These are phyloP conservation scores for Neophaeococcomyces aloes DNA, from an alignment of 2,329 filamentous ascomycete genomes.

Conservation along the genomic window DNA sequence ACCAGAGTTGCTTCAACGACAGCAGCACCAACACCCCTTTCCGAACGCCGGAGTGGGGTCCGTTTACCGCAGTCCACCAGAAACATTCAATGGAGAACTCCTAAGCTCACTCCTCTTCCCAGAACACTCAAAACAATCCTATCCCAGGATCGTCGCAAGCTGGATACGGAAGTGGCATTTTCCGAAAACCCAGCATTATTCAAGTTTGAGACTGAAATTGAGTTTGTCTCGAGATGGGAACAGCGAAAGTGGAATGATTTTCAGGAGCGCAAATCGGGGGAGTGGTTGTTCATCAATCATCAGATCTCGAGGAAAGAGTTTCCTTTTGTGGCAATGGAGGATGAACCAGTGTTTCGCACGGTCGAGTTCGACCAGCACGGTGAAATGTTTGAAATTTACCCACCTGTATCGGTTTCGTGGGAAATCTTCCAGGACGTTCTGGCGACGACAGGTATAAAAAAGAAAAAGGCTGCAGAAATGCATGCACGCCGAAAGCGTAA, in stretches of 20 bases:
- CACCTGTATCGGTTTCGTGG: slow-evolving; percentile 12
- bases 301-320: slow-evolving; percentile 9
- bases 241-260: slow-evolving; percentile 1
- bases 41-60: slow-evolving; percentile 5
- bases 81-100: not conserved
- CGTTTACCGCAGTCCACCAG: slow-evolving; percentile 15
- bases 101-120: slow-evolving; percentile 2
- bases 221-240: slow-evolving; percentile 8
- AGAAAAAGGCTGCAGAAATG: slow-evolving; percentile 5
- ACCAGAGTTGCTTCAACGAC: slow-evolving; percentile 16
- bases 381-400: slow-evolving; percentile 9
- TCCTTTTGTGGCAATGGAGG: slow-evolving; percentile 5
- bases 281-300: slow-evolving; percentile 18
- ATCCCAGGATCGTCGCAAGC: slow-evolving; percentile 2
- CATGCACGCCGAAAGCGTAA: not conserved
- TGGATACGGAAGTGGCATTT: not conserved
- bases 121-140: slow-evolving; percentile 7
- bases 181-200: not conserved
- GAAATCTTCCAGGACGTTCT: slow-evolving; percentile 8
- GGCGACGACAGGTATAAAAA: slow-evolving; percentile 7
- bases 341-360: slow-evolving; percentile 4
- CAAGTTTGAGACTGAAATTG: slow-evolving; percentile 1
- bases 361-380: slow-evolving; percentile 11
- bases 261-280: not conserved
- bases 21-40: slow-evolving; percentile 13